phyloP scores from a whole-genome alignment of 176 grass and related monocot species.

The Musa schizocarpa region DNA sequence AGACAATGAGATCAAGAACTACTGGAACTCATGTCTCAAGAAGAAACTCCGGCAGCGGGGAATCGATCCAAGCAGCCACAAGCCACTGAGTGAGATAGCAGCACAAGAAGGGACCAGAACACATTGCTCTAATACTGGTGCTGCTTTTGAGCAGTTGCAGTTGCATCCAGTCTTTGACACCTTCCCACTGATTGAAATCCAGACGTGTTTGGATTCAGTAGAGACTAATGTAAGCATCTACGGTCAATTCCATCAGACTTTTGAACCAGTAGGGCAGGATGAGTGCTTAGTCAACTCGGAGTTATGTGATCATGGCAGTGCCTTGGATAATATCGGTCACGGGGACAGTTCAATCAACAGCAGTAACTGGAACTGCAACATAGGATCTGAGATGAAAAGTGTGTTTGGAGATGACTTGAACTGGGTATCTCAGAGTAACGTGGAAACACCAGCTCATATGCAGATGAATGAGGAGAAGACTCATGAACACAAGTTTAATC shows the following conservation, averaged over 20 bases:
- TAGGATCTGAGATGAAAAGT: not conserved
- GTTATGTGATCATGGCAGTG: not conserved
- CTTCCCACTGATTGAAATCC: not conserved
- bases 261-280: not conserved
- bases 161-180: not conserved
- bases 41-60: slow-evolving; percentile 38
- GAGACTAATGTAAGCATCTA: not conserved
- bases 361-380: slow-evolving; percentile 5
- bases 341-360: not conserved
- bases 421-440: slow-evolving; percentile 53
- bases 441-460: slow-evolving; percentile 35
- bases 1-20: slow-evolving; percentile 84
- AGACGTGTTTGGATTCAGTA: not conserved
- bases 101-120: not conserved
- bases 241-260: not conserved
- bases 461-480: slow-evolving; percentile 28
- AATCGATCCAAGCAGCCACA: slow-evolving; percentile 12
- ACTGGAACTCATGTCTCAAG: slow-evolving; percentile 52
- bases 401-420: slow-evolving; percentile 42
- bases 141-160: not conserved
- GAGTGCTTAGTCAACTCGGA: not conserved
- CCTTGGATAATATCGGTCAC: not conserved
- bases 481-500: slow-evolving; percentile 43
- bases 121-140: not conserved
- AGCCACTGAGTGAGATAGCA: not conserved